Base-by-base conservation (phyloP, 306 rosid species). In the Crotalaria pallida region DNA sequence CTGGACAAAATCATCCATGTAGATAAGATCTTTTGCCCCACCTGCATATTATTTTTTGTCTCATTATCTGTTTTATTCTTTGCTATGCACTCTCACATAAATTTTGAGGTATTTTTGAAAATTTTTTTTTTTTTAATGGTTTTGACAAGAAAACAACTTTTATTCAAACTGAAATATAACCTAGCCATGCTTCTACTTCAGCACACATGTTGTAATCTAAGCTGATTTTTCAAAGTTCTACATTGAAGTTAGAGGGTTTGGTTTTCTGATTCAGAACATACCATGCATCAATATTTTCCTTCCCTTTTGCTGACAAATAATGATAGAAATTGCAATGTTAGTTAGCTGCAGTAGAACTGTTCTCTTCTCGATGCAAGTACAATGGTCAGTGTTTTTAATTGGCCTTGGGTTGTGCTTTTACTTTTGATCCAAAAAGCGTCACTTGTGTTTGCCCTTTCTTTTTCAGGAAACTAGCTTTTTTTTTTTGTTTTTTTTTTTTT, bases 11-110 rank as follows among this genome's bases (percentile, higher is more conserved):
- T 82, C 81, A 65, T 85, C 78, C 57, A 62, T 80, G 62, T 82
- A 85, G 88, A 86, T 86, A 79, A 84, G 88, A 90, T 90, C 88
- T 85, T 82, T 84, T 74, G 75, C 77, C 96, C 96, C 89, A 86
- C 92, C 67, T 18, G 49, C 47, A 83, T 67, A 72, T 69, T 69
- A 66, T 79, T 75, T 50, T 82, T 86, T 80, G 71, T 78, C 82
- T 67, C 22, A 21, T 40, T 40, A 18, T 71, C 63, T 73, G n/a
- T 67, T 68, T 60, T 68, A 8, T 26, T 71, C 17, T 66, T 47
- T 65, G 33, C 10, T 29, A 19, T 51, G 4, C 12, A 51, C 1
- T 18, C 62, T 41, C 22, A 7, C 4, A 29, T 52, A 16, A 69
- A 16, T 33, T 69, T 71, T 40, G 19, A 16, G n/a, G n/a, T n/a